Percentiles rank a stretch among this genome's conserved stretches.
Evolutionary conservation across 2,329 filamentous ascomycete species (phyloP).

Genomic region (Alternaria postmessia): DNA sequence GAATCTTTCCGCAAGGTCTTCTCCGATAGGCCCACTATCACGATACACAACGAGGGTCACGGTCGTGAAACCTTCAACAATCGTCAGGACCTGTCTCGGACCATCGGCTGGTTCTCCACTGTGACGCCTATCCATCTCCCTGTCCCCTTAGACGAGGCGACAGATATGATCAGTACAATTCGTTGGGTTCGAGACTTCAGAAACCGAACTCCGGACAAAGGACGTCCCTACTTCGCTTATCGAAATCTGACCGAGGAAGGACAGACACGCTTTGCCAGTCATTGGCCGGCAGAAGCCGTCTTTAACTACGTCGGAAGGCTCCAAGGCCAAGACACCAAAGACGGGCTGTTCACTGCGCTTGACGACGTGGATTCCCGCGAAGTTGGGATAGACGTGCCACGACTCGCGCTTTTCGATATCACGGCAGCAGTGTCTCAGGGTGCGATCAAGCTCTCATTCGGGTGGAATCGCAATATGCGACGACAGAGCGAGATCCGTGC

Average conservation of each 20-base stretch:
- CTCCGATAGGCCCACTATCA: constrained; percentile 50
- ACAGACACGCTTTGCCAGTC: constrained; percentile 34
- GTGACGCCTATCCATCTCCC: constrained; percentile 40
- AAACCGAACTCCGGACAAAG: constrained; percentile 42
- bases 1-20: constrained; percentile 57
- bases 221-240: constrained; percentile 44
- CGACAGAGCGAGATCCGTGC: constrained; percentile 37
- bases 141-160: constrained; percentile 31
- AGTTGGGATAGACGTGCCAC: constrained; percentile 37
- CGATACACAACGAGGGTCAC: constrained; percentile 60
- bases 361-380: constrained; percentile 33
- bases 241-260: constrained; percentile 37
- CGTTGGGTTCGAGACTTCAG: constrained; percentile 46
- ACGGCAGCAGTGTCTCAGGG: constrained; percentile 42
- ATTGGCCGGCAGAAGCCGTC: constrained; percentile 46
- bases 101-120: constrained; percentile 62
- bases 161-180: constrained; percentile 43
- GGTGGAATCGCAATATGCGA: constrained; percentile 44
- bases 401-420: constrained; percentile 44
- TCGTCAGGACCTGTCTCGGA: constrained; percentile 58
- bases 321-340: constrained; percentile 43
- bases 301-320: constrained; percentile 47
- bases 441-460: constrained; percentile 42
- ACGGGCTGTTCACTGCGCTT: constrained; percentile 35
- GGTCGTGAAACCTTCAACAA: constrained; percentile 57